Evolutionary conservation across 208 protist species (phyloP), one percentile per base, ranked within the genome.

Genomic region (Leishmania guyanensis): DNA sequence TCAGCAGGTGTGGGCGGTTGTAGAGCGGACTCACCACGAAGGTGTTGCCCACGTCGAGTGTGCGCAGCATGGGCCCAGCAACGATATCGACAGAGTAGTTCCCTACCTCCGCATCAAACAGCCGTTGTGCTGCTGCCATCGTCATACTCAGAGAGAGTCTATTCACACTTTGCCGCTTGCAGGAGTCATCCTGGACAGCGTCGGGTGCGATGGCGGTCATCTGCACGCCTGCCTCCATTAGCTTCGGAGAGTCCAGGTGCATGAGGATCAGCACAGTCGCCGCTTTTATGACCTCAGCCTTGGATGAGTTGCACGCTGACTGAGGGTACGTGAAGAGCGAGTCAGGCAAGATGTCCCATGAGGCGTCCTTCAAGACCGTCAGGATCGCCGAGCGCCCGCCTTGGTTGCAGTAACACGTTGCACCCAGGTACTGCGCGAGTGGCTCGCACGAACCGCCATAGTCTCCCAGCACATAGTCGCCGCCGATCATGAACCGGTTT

Each of bases 381-480:
- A 85, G 29, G 29, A 73, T 33, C 36, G 70, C 10, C 0, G 72
- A 53, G 68, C 74, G 80, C 3, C 75, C 75, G 70, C 75, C 79
- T 70, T 77, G 62, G 66, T 87, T 95, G 83, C 90, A 95, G 36
- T 72, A 5, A 79, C 79, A 90, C 26, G 87, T 79, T 16, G 83
- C 88, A 22, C 86, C 90, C 43, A 86, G 54, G 14, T 17, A 9
- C 22, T n/a, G 50, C 0, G 79, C 81, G 33, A 62, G 29, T 17
- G 60, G 26, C 6, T 60, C 60, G 62, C 84, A 86, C 62, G n/a
- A 39, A 46, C 85, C 89, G 66, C 91, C 89, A 78, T 87, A 95
- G 79, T 92, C 86, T 58, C 90, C 91, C 20, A 92, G 33, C 12
- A 95, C 72, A 70, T 87, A 80, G 83, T 93, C 90, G 29, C 84